A percentile compares a stretch with the other conserved stretches of the same genome.
phyloP scores from a whole-genome alignment of 2,329 filamentous ascomycete species.

The Fusarium sp. region DNA sequence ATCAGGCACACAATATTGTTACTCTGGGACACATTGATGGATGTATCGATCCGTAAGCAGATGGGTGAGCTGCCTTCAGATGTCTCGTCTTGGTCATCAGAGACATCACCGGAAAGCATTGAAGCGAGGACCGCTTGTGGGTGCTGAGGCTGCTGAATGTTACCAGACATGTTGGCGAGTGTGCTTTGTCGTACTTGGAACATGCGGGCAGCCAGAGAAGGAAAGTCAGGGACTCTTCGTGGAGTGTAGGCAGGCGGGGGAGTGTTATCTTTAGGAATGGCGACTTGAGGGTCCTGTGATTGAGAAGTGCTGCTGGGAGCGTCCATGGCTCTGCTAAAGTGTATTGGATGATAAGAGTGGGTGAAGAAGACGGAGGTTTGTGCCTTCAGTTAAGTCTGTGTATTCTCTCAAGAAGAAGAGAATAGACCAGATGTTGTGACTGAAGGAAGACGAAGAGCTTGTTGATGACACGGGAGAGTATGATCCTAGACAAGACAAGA shows the following conservation, averaged over 20 bases:
- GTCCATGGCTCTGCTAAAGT: constrained; percentile 28
- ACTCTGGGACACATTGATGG: constrained; percentile 60
- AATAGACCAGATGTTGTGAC: not conserved
- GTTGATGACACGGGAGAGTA: not conserved
- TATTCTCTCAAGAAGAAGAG: not conserved
- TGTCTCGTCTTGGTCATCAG: constrained; percentile 39
- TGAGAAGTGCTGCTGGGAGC: constrained; percentile 28
- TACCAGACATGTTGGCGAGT: constrained; percentile 15
- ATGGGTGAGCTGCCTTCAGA: constrained; percentile 55
- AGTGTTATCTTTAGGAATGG: constrained; percentile 41
- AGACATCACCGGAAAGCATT: constrained; percentile 9
- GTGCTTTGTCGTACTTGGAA: constrained; percentile 28
- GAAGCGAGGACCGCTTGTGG: constrained; percentile 17
- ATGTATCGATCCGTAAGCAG: constrained; percentile 62
- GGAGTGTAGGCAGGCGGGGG: constrained; percentile 52
- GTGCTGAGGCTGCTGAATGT: constrained; percentile 14
- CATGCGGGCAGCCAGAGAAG: constrained; percentile 32
- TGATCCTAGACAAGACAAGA: constrained; percentile 6
- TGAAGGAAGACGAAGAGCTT: constrained; percentile 1
- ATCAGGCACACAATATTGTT: constrained; percentile 63
- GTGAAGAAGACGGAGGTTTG: not conserved
- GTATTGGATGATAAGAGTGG: not conserved
- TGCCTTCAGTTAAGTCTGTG: not conserved
- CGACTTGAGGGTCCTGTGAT: constrained; percentile 25
- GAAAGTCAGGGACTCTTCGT: constrained; percentile 28